Conservation (phyloP, 768 basidiomycete genomes). For the Tylopilus plumbeoviolaceoides region DNA sequence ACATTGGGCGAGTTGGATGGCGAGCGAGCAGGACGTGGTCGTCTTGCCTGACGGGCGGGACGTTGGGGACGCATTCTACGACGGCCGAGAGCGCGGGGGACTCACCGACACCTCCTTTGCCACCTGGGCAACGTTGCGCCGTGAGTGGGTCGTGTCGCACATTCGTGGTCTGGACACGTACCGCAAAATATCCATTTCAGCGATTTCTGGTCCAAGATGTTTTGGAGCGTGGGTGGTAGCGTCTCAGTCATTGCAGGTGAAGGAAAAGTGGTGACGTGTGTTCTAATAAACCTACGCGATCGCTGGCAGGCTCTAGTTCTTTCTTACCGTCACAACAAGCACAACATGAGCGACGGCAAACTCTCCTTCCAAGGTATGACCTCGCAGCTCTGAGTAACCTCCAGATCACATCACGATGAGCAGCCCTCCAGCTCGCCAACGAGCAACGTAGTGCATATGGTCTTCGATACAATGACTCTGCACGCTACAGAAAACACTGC, state of each 20-base stretch:
- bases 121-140: slow-evolving; percentile 50
- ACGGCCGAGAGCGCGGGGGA: slow-evolving; percentile 7
- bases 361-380: slow-evolving; percentile 41
- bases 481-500: slow-evolving; percentile 91
- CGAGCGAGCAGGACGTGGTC: slow-evolving; percentile 94
- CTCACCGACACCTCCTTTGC: slow-evolving; percentile 97
- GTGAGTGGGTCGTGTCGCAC: slow-evolving; percentile 11
- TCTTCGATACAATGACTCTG: slow-evolving; percentile 83
- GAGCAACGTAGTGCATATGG: slow-evolving; percentile 91
- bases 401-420: slow-evolving; percentile 3
- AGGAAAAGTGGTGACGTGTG: slow-evolving; percentile 14
- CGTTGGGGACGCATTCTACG: background rate
- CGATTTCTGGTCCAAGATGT: slow-evolving; percentile 87
- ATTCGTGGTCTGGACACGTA: slow-evolving; percentile 35
- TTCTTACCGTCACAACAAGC: slow-evolving; percentile 11
- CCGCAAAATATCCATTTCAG: slow-evolving; percentile 99
- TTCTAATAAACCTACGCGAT: slow-evolving; percentile 15
- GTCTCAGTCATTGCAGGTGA: slow-evolving; percentile 46
- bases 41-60: slow-evolving; percentile 74
- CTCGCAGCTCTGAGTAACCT: background rate
- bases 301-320: slow-evolving; percentile 3
- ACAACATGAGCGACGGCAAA: slow-evolving; percentile 23
- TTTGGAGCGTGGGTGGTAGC: slow-evolving; percentile 85
- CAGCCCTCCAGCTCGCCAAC: slow-evolving; percentile 81
- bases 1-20: slow-evolving; percentile 88